These are phyloP conservation scores for Sequoiadendron giganteum DNA, from an alignment of 75 land plant genomes.

Conservation along the genomic window DNA sequence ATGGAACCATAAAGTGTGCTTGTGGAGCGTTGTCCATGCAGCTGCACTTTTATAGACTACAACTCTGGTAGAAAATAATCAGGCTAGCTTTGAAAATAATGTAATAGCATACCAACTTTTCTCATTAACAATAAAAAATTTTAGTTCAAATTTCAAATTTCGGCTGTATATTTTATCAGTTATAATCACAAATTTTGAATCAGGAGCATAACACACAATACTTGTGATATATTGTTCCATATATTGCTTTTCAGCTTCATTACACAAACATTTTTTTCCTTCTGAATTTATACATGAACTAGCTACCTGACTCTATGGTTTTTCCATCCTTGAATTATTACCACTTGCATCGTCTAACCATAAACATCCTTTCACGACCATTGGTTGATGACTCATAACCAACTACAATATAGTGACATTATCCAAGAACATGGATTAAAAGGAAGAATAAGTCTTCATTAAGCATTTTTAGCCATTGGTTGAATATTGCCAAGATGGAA, in stretches of 20 bases:
- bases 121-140: slow-evolving; percentile 31
- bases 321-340: not conserved
- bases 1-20: slow-evolving; percentile 29
- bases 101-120: slow-evolving; percentile 46
- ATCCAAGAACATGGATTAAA: not conserved
- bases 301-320: not conserved
- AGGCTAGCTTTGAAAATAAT: slow-evolving; percentile 35
- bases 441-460: not conserved
- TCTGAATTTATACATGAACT: not conserved
- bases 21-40: slow-evolving; percentile 57
- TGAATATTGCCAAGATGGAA: too few relatives aligned
- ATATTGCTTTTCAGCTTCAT: not conserved
- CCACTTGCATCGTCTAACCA: not conserved
- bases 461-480: not conserved
- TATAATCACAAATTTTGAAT: too few relatives aligned
- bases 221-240: too few relatives aligned
- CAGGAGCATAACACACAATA: not conserved
- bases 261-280: not conserved
- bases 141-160: not conserved
- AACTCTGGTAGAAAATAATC: slow-evolving; percentile 31
- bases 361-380: not conserved
- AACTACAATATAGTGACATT: not conserved
- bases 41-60: slow-evolving; percentile 62
- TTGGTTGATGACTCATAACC: not conserved
- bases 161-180: not conserved